Conservation (phyloP, 768 basidiomycete species). For the Mrakia frigida region DNA sequence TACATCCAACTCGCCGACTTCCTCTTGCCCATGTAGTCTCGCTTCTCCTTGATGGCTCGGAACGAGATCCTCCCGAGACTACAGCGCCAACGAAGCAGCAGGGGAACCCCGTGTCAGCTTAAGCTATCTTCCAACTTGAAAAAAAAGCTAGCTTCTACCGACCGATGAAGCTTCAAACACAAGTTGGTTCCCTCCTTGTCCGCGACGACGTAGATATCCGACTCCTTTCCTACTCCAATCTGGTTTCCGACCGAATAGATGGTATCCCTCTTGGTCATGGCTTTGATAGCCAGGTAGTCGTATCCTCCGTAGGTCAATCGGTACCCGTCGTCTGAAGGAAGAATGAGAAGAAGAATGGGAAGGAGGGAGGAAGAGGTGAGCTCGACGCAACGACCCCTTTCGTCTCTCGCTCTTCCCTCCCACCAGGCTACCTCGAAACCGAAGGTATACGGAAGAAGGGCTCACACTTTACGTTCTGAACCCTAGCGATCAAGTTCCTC, state of each 20-base stretch:
- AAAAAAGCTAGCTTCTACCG: slow-evolving; percentile 33
- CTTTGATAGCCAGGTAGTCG: slow-evolving; percentile 89
- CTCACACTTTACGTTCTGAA: slow-evolving; percentile 89
- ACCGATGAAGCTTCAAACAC: slow-evolving; percentile 93
- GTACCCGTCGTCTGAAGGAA: slow-evolving; percentile 80
- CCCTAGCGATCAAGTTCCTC: slow-evolving; percentile 78
- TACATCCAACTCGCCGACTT: slow-evolving; percentile 99
- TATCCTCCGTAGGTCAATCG: slow-evolving; percentile 97
- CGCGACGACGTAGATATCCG: slow-evolving; percentile 74
- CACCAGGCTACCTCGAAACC: not conserved
- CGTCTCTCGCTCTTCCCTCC: not conserved
- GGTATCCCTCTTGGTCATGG: slow-evolving; percentile 81
- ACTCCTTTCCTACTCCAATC: slow-evolving; percentile 98
- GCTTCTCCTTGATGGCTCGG: slow-evolving; percentile 89
- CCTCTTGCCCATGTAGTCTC: slow-evolving; percentile 92
- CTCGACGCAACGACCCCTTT: not conserved
- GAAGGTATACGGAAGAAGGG: not conserved
- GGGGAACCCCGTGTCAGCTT: not conserved
- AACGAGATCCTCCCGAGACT: slow-evolving; percentile 97
- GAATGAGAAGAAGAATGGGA: not conserved
- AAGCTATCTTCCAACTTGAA: not conserved
- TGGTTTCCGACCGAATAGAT: slow-evolving; percentile 91
- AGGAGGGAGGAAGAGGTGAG: not conserved
- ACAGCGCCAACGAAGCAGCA: slow-evolving; percentile 3
- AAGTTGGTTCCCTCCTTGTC: slow-evolving; percentile 76